Percentiles rank a stretch among this genome's conserved stretches.
These are phyloP conservation scores for Pyrenophora graminea DNA, from an alignment of 2,329 filamentous ascomycete genomes.

Conservation along the genomic window DNA sequence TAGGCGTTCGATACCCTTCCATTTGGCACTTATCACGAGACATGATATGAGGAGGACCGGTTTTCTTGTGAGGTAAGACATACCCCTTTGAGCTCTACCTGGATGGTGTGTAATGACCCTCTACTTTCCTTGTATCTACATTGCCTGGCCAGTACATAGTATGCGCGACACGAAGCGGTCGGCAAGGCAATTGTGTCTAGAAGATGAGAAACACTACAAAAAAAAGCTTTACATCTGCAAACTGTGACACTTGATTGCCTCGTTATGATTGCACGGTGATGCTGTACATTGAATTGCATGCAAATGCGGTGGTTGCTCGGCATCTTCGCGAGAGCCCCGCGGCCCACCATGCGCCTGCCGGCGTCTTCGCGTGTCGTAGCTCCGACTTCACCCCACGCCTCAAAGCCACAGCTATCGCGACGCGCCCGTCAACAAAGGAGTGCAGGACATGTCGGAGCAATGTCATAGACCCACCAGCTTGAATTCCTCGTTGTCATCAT, in stretches of 20 bases:
- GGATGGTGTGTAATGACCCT: background rate
- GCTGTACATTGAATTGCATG: background rate
- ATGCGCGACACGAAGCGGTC: background rate
- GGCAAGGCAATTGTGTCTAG: background rate
- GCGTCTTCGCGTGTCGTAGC: slow-evolving; percentile 29
- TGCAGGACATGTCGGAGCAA: slow-evolving; percentile 36
- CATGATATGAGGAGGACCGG: background rate
- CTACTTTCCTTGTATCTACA: background rate
- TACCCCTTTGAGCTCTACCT: background rate
- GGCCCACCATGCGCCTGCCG: slow-evolving; percentile 7
- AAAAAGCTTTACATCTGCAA: too few relatives aligned
- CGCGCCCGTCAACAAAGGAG: slow-evolving; percentile 20
- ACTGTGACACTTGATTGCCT: background rate
- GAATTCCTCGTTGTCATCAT: slow-evolving; percentile 44
- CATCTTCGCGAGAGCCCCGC: slow-evolving; percentile 12
- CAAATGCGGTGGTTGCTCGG: slow-evolving; percentile 2
- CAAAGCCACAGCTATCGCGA: slow-evolving; percentile 20
- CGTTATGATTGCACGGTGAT: background rate
- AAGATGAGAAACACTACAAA: too few relatives aligned
- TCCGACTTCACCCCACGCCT: slow-evolving; percentile 26
- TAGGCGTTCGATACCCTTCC: slow-evolving; percentile 35
- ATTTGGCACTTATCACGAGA: slow-evolving; percentile 1
- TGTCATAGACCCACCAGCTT: slow-evolving; percentile 15
- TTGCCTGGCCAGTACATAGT: background rate
- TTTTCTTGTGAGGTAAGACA: slow-evolving; percentile 12